Evolutionary conservation across 164 flowering plant genomes (phyloP).

Genomic region (Aristolochia contorta): DNA sequence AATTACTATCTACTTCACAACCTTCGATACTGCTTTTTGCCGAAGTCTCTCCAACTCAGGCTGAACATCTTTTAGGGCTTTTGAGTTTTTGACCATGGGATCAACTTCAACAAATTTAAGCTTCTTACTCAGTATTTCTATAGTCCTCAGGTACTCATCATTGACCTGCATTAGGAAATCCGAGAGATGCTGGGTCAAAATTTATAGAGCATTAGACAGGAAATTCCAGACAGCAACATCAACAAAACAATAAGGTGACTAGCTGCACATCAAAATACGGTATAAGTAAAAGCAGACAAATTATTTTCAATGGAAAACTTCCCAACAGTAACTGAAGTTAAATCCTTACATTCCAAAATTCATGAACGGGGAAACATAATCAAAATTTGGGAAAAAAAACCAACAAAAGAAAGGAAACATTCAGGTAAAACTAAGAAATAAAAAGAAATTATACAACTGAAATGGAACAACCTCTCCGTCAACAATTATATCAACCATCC

Average conservation of each 20-base stretch:
- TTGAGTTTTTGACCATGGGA: conserved; percentile 67
- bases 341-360: too few species aligned
- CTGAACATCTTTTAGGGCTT: conserved; percentile 92
- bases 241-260: too few species aligned
- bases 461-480: conserved; percentile 77
- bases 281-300: too few species aligned
- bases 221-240: too few species aligned
- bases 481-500: conserved; percentile 88
- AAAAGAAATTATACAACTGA: not conserved
- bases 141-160: conserved; percentile 87
- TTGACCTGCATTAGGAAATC: conserved; percentile 55
- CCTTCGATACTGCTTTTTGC: conserved; percentile 95
- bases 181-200: not conserved
- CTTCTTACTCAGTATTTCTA: conserved; percentile 85
- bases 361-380: too few species aligned
- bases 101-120: conserved; percentile 79
- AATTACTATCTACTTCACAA: conserved; percentile 13
- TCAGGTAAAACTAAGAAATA: not conserved
- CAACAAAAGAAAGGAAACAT: not conserved
- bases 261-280: too few species aligned
- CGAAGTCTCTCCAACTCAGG: conserved; percentile 95
- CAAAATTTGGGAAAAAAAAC: not conserved
- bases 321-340: too few species aligned
- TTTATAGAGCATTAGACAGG: not conserved
- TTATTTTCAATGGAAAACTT: too few species aligned